Base-by-base conservation (phyloP, 306 rosid genomes). In the Abrus pulchellus region DNA sequence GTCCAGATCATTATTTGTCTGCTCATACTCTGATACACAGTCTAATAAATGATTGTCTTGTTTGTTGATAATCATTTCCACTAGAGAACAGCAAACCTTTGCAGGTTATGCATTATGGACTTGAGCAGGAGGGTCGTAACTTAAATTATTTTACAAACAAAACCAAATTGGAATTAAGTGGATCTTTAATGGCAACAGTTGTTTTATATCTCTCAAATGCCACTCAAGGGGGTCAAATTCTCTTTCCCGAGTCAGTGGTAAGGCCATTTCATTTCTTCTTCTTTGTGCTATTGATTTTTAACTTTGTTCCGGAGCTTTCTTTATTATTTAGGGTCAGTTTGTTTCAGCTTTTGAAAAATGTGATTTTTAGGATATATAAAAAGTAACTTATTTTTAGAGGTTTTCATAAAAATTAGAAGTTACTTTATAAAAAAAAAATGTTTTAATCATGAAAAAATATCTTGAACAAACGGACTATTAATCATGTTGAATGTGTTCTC, bases 131-230 rank as follows among this genome's bases (percentile, higher is more conserved):
- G 5, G 76, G 43, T 9, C 79, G 67, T 54, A 91, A 68, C 67
- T 68, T 79, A 5, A 30, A 82, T 30, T 84, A 83, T 72, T 80
- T 88, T 70, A 83, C 84, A 43, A 86, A 88, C 80, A 80, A 76
- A 52, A 82, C 93, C 49, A 44, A 82, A 6, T 47, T 84, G 83
- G 91, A 86, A 52, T 67, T 32, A 48, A 85, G 73, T 50, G 86
- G 79, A 78, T 87, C 94, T 64, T 69, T 91, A 83, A 79, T 91
- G 86, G 97, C 97, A 72, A 92, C 97, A 1, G 83, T 92, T 79
- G 38, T 94, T 80, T 75, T 94, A 81, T 91, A 90, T 83, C 97
- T 94, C 88, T 94, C 98, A 11, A 81, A 91, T 73, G 75, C 80
- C 38, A 61, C 85, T 64, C 86, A 32, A 61, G 98, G 98, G 53